These are phyloP conservation scores for Combretum micranthum DNA, from an alignment of 345 rosid species.

Conservation along the genomic window DNA sequence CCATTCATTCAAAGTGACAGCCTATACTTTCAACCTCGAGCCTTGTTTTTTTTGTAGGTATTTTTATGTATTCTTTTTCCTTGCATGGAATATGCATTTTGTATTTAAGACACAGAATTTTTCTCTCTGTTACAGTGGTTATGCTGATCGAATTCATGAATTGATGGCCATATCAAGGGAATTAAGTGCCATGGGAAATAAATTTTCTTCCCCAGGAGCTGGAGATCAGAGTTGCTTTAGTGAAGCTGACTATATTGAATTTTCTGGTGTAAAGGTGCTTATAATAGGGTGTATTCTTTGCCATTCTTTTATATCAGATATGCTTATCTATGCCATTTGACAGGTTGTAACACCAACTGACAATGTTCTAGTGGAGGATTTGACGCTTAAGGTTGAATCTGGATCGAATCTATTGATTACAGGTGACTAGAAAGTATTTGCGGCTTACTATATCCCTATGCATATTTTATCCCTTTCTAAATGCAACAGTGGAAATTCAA, in stretches of 20 bases:
- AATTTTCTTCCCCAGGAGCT: slow-evolving; percentile 16
- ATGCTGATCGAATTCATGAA: slow-evolving; percentile 97
- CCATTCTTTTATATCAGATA: too few relatives aligned
- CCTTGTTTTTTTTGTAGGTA: too few relatives aligned
- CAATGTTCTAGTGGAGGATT: slow-evolving; percentile 88
- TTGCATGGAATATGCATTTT: too few relatives aligned
- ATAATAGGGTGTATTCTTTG: slow-evolving; percentile 6
- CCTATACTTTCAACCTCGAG: too few relatives aligned
- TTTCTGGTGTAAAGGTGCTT: slow-evolving; percentile 89
- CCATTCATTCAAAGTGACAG: too few relatives aligned
- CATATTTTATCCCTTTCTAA: too few relatives aligned
- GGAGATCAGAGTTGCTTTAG: slow-evolving; percentile 69
- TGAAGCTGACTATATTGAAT: slow-evolving; percentile 87
- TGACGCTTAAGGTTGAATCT: slow-evolving; percentile 74
- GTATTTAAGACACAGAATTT: background rate
- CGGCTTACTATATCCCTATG: slow-evolving; percentile 2
- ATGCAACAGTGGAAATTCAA: too few relatives aligned
- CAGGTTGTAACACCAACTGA: slow-evolving; percentile 99
- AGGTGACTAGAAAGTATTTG: slow-evolving; percentile 37
- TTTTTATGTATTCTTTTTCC: too few relatives aligned
- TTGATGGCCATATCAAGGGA: slow-evolving; percentile 80
- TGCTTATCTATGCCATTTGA: background rate
- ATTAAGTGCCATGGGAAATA: slow-evolving; percentile 52
- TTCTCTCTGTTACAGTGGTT: slow-evolving; percentile 54
- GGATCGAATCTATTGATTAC: slow-evolving; percentile 97